Evolutionary conservation across 441 rosid genomes (phyloP), one percentile per base, ranked within the genome.

Genomic region (Eruca vesicaria): DNA sequence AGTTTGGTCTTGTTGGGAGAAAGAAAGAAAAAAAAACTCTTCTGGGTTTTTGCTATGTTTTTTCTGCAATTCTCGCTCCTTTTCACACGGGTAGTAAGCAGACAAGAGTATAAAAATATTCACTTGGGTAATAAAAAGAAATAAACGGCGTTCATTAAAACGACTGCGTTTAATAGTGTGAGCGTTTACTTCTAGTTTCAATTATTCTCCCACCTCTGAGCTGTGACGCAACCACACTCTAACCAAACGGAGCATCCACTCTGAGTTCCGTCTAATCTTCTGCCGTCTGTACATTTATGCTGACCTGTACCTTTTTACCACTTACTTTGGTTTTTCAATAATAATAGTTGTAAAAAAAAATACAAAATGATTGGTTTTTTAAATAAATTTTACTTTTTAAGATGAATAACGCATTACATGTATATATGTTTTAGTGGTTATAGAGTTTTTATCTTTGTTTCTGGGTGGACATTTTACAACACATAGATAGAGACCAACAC

Each of bases 1-100:
- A 72, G 81, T 72, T 66, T 62, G 81, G 73, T 72, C 31, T 66
- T 72, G 81, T 78, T 66, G 77, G 76, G 50, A 67, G 55, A 16
- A 48, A 48, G 10, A 7, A 48, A 45, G 4, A 12, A 11, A 48
- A 16, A 45, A 38, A 38, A 12, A 38, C 15, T 16, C 20, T 48
- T 66, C 76, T 72, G 76, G 60, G 59, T 2, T 50, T 35, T 31
- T 50, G 76, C 59, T 50, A 12, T 35, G 69, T 66, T 31, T 53
- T 66, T 31, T 53, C 73, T 72, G 69, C 65, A 62, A 71, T 7
- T 41, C 50, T 78, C 66, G 66, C 66, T 72, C 71, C 74, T 67
- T 78, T 72, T 62, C 78, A 68, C 70, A 72, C 77, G 74, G n/a
- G n/a, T n/a, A n/a, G 59, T 45, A 67, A 78, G 26, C 23, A 18